phyloP scores from a whole-genome alignment of 306 rosid genomes.

The Inga oerstediana region DNA sequence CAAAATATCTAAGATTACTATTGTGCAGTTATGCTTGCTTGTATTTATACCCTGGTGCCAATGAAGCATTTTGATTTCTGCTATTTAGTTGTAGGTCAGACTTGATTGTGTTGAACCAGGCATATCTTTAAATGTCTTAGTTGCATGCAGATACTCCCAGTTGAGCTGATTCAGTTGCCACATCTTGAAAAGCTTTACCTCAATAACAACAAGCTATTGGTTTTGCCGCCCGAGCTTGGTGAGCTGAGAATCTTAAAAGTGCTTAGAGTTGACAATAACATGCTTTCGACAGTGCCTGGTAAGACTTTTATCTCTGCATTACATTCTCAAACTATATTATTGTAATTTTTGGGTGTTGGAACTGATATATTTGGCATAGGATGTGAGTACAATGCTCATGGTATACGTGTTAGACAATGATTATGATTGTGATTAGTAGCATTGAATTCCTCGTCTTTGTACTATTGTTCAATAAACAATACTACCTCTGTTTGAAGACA shows the following conservation, averaged over 20 bases:
- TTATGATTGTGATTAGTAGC: neutral
- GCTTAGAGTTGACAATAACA: slow-evolving; percentile 82
- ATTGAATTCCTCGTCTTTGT: neutral
- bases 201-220: slow-evolving; percentile 72
- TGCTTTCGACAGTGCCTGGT: slow-evolving; percentile 90
- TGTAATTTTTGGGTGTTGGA: neutral
- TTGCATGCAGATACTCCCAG: slow-evolving; percentile 67
- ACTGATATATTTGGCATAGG: neutral
- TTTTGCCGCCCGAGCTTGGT: slow-evolving; percentile 87
- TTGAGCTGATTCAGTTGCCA: slow-evolving; percentile 77
- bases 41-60: neutral
- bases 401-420: neutral
- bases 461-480: neutral
- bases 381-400: neutral
- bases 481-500: neutral
- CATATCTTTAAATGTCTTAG: slow-evolving; percentile 22
- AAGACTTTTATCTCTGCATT: slow-evolving; percentile 27
- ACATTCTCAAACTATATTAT: neutral
- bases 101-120: slow-evolving; percentile 26
- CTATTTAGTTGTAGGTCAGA: slow-evolving; percentile 22
- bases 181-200: slow-evolving; percentile 83
- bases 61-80: slow-evolving; percentile 16
- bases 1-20: neutral
- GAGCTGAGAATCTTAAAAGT: slow-evolving; percentile 78
- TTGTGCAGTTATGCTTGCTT: slow-evolving; percentile 7